Percentiles rank a stretch among this genome's conserved stretches.
phyloP scores from a whole-genome alignment of 768 basidiomycete species.

The Lactarius sp. region DNA sequence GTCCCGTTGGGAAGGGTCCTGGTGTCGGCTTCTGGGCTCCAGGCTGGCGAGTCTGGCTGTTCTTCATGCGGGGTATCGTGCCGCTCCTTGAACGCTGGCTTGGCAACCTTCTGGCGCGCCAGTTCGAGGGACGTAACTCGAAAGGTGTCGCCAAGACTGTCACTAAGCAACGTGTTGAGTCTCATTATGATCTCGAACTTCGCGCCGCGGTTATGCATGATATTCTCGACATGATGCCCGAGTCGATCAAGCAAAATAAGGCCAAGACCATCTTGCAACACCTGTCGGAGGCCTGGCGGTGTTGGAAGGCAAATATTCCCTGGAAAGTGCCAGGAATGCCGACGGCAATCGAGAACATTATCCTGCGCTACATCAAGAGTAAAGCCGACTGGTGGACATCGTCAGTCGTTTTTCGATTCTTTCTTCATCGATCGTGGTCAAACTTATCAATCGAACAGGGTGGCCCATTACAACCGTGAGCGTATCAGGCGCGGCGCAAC shows the following conservation, averaged over 20 bases:
- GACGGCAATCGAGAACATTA: constrained; percentile 98
- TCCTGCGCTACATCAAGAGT: constrained; percentile 96
- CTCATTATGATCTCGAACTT: constrained; percentile 95
- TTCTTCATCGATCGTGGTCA: background rate
- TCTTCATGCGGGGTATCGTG: constrained; percentile 99
- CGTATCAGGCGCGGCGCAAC: constrained; percentile 96
- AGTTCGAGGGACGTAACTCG: constrained; percentile 97
- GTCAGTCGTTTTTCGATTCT: constrained; percentile 38
- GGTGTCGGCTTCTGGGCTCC: constrained; percentile 99
- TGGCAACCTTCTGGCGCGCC: constrained; percentile 93
- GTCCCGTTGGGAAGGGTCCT: constrained; percentile 98
- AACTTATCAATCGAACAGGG: constrained; percentile 38
- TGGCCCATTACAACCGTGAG: constrained; percentile 97
- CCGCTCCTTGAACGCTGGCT: constrained; percentile 96
- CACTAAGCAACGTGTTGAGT: constrained; percentile 98
- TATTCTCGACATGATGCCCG: constrained; percentile 99
- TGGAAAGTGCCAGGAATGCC: constrained; percentile 99
- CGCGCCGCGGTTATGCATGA: constrained; percentile 99
- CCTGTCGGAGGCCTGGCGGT: constrained; percentile 96
- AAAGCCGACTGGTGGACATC: constrained; percentile 99
- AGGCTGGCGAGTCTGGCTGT: constrained; percentile 99
- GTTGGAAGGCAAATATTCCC: constrained; percentile 96
- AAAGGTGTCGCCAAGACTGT: constrained; percentile 97
- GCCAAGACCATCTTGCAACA: constrained; percentile 99
- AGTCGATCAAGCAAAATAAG: constrained; percentile 98